Evolutionary conservation across 139 green algal genomes (phyloP), one percentile per base, ranked within the genome.

Genomic region (Chlamydomonas sphaeroides): DNA sequence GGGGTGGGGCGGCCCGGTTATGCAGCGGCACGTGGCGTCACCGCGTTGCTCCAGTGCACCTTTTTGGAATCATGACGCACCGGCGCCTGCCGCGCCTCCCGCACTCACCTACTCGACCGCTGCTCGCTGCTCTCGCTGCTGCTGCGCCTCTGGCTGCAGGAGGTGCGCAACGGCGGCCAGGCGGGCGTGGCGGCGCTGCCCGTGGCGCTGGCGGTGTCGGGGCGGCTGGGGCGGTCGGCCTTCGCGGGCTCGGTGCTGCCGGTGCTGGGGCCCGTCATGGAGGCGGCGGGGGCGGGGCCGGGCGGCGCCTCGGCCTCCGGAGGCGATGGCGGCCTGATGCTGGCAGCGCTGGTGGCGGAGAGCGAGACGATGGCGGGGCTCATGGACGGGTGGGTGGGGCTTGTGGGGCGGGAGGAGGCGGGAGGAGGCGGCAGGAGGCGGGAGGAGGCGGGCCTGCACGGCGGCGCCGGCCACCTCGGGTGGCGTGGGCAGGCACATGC

Each of bases 321-420:
- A 15, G 36, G 26, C 38, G 38, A 7, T 26, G 41, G 23, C 3
- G 41, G 10, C 1, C 30, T 17, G 17, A 42, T 77, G 69, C 69
- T 77, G 45, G 48, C 32, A 32, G 69, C 69, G 32, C 48, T 77
- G n/a, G 69, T 77, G 69, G 32, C 30, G n/a, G 48, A 77, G n/a
- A 14, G 48, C 48, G 69, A 77, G 45, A 48, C 36, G 48, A 14
- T 77, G 18, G 69, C 69, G 28, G 48, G 17, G 6, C 49, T 77
- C 39, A 77, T 77, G 69, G 69, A 77, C 69, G 69, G 69, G 69
- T 77, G 32, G 5, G 69, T 17, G 15, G 1, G 6, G 14, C 15
- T 25, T 25, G 15, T 30, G 14, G 8, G 41, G 26, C 2, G 26
- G 11, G 68, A 2, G 63, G 23, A 20, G 3, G 10, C 38, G 38